phyloP scores from a whole-genome alignment of 2,329 filamentous ascomycete species.

The Raffaelea arxii region DNA sequence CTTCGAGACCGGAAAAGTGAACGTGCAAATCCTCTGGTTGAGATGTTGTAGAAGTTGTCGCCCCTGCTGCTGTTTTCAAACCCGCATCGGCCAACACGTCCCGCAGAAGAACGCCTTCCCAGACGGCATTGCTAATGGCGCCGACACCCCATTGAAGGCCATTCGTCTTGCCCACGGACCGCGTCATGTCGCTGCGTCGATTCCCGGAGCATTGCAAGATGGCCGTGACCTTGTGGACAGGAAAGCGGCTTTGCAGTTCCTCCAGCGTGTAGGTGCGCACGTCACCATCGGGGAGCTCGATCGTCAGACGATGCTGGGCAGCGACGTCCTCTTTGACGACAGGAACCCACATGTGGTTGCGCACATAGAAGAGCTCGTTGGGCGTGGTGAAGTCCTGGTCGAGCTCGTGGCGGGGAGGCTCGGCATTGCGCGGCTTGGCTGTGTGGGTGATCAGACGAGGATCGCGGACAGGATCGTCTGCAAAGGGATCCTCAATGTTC shows the following conservation, averaged over 20 bases:
- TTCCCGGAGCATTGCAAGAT: slow-evolving; percentile 53
- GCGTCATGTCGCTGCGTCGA: slow-evolving; percentile 49
- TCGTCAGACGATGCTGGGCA: slow-evolving; percentile 34
- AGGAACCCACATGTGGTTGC: slow-evolving; percentile 57
- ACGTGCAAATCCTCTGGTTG: slow-evolving; percentile 40
- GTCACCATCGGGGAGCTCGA: slow-evolving; percentile 50
- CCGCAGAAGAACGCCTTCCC: slow-evolving; percentile 45
- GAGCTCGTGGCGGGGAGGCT: slow-evolving; percentile 42
- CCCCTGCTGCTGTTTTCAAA: slow-evolving; percentile 18
- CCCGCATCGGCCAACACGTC: slow-evolving; percentile 49
- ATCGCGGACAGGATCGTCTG: slow-evolving; percentile 42
- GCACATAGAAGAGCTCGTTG: slow-evolving; percentile 47
- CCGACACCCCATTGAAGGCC: slow-evolving; percentile 51
- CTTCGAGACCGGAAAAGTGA: slow-evolving; percentile 49
- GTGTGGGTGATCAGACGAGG: slow-evolving; percentile 40
- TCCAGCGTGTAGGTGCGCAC: slow-evolving; percentile 40
- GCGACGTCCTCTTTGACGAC: slow-evolving; percentile 26
- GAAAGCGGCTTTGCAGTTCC: slow-evolving; percentile 44
- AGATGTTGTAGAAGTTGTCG: background rate
- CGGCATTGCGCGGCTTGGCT: slow-evolving; percentile 49
- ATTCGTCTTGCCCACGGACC: slow-evolving; percentile 35
- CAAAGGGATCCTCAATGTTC: slow-evolving; percentile 51
- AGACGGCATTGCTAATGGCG: slow-evolving; percentile 50
- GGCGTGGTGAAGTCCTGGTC: slow-evolving; percentile 42
- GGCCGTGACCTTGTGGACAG: slow-evolving; percentile 39